phyloP scores from a whole-genome alignment of 495 filamentous ascomycete species.

The Podospora pseudopauciseta region DNA sequence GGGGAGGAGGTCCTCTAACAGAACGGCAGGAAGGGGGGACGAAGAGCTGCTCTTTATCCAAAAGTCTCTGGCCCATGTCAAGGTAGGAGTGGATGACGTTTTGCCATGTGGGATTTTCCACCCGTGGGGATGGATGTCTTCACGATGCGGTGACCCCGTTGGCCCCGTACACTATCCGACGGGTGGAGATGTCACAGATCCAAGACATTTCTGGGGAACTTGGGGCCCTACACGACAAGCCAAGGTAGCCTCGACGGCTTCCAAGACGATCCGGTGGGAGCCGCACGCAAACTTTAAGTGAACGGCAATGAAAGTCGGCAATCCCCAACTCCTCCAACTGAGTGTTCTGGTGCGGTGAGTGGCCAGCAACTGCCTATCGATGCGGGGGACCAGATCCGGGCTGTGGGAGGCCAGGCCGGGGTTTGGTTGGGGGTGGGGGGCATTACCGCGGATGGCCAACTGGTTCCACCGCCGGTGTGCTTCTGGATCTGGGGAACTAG shows the following conservation, averaged over 20 bases:
- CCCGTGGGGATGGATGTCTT: background rate
- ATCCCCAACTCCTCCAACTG: background rate
- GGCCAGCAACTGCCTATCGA: background rate
- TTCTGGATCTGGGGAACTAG: background rate
- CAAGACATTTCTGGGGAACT: background rate
- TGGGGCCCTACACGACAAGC: background rate
- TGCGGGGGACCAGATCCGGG: background rate
- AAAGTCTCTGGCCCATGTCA: background rate
- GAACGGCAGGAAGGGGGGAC: background rate
- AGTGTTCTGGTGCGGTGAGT: background rate
- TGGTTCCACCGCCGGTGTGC: background rate
- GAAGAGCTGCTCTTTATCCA: background rate
- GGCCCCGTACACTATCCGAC: background rate
- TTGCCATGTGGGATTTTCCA: background rate
- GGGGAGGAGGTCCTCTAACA: background rate
- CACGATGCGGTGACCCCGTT: background rate
- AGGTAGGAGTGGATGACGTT: background rate
- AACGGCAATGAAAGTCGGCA: constrained; percentile 20
- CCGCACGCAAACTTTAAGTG: background rate
- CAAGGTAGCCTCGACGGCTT: background rate
- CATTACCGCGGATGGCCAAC: background rate
- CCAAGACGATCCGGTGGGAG: background rate
- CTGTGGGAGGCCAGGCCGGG: background rate
- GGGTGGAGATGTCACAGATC: background rate
- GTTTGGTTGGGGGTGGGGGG: background rate